Evolutionary conservation across 2,329 filamentous ascomycete genomes (phyloP).

Genomic region (Penicillium janthinellum): DNA sequence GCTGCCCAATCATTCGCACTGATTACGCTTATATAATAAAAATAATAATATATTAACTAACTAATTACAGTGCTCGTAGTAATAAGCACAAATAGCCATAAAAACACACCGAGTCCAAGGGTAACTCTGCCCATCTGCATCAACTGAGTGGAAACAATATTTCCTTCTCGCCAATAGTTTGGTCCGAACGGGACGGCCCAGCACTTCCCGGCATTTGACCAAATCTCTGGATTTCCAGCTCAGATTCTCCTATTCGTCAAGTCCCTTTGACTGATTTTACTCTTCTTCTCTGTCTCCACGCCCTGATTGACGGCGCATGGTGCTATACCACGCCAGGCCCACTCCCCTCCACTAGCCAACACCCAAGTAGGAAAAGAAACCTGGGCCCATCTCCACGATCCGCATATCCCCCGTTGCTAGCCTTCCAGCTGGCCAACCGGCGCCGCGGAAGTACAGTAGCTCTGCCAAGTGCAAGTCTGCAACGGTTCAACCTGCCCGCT

Average conservation of each 20-base stretch:
- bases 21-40: background rate
- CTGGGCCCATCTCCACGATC: conserved; percentile 26
- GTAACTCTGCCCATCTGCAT: background rate
- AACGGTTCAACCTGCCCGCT: conserved; percentile 5
- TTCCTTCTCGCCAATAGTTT: conserved; percentile 12
- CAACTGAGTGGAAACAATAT: background rate
- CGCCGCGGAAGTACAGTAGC: conserved; percentile 11
- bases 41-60: too few relatives aligned
- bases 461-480: too few relatives aligned
- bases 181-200: conserved; percentile 18
- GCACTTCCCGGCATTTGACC: conserved; percentile 8
- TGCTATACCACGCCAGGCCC: conserved; percentile 21
- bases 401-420: conserved; percentile 28
- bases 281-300: conserved; percentile 8
- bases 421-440: background rate
- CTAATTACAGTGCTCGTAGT: too few relatives aligned
- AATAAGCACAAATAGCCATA: background rate
- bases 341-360: conserved; percentile 10
- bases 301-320: conserved; percentile 20
- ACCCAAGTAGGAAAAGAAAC: conserved; percentile 18
- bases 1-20: background rate
- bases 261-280: background rate
- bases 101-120: background rate
- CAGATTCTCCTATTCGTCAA: background rate
- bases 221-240: background rate